phyloP scores from a whole-genome alignment of 2,329 filamentous ascomycete genomes.

The Alternaria longipes region DNA sequence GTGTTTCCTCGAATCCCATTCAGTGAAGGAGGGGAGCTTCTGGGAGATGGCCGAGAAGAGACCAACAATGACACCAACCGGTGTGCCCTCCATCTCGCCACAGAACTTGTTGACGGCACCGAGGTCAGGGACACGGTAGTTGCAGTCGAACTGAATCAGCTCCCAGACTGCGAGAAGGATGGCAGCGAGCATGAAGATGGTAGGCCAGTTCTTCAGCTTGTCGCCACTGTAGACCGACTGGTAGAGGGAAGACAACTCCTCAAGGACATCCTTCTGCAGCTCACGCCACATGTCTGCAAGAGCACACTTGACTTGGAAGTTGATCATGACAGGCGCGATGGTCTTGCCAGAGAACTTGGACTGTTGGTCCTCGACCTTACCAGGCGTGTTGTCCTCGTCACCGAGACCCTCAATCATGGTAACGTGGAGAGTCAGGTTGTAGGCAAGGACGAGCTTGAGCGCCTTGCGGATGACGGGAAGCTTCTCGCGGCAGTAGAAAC shows the following conservation, averaged over 20 bases:
- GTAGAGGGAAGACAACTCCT: conserved; percentile 91
- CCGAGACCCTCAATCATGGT: conserved; percentile 92
- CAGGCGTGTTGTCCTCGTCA: conserved; percentile 79
- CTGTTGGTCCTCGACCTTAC: conserved; percentile 84
- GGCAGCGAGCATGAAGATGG: conserved; percentile 95
- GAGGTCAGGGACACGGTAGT: conserved; percentile 89
- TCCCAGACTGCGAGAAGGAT: conserved; percentile 96
- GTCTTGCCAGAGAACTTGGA: conserved; percentile 91
- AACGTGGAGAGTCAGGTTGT: conserved; percentile 93
- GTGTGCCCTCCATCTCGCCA: conserved; percentile 93
- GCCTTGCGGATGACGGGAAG: conserved; percentile 92
- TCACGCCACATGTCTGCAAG: conserved; percentile 99
- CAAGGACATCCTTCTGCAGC: conserved; percentile 92
- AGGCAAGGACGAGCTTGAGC: conserved; percentile 91
- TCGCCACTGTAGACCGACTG: conserved; percentile 98
- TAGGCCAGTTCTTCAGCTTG: conserved; percentile 98
- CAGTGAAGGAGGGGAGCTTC: conserved; percentile 89
- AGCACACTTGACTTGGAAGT: conserved; percentile 98
- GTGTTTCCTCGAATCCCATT: conserved; percentile 94
- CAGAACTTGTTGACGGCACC: conserved; percentile 92
- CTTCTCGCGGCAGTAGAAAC: conserved; percentile 89
- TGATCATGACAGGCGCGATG: conserved; percentile 97
- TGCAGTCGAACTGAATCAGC: conserved; percentile 98
- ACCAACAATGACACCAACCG: conserved; percentile 94
- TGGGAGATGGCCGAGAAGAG: conserved; percentile 98